Evolutionary conservation across 345 rosid species (phyloP).

Genomic region (Raphanus sativus): DNA sequence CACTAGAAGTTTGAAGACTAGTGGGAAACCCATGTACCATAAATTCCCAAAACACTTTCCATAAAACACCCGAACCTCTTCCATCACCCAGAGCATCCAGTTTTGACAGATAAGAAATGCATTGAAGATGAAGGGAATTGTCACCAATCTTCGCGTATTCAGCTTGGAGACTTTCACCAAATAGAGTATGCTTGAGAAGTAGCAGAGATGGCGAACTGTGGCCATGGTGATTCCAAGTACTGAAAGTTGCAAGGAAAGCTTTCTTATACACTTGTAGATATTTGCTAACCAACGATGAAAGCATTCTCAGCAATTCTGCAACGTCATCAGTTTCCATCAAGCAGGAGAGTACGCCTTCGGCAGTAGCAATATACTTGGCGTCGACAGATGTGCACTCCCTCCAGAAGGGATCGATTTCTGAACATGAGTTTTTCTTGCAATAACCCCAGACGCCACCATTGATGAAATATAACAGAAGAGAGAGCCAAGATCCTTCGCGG

Average conservation of each 20-base stretch:
- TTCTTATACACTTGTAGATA: conserved; percentile 59
- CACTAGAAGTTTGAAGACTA: conserved; percentile 59
- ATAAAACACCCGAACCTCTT: conserved; percentile 55
- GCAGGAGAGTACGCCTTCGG: conserved; percentile 57
- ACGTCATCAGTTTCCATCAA: conserved; percentile 55
- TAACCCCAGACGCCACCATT: conserved; percentile 58
- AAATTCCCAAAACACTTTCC: conserved; percentile 75
- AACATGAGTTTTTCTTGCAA: conserved; percentile 48
- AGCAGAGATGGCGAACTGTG: conserved; percentile 53
- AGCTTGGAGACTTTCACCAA: conserved; percentile 65
- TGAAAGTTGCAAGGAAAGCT: conserved; percentile 69
- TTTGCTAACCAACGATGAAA: conserved; percentile 62
- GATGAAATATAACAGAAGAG: conserved; percentile 64
- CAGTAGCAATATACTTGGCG: conserved; percentile 46
- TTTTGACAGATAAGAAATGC: conserved; percentile 52
- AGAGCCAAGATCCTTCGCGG: conserved; percentile 77
- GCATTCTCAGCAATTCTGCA: conserved; percentile 49
- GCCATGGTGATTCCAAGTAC: conserved; percentile 44
- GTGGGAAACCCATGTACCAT: conserved; percentile 88
- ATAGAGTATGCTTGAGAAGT: conserved; percentile 73
- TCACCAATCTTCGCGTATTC: conserved; percentile 64
- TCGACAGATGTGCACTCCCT: conserved; percentile 52
- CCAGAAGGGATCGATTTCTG: conserved; percentile 50
- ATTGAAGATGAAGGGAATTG: conserved; percentile 54
- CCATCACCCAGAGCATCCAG: conserved; percentile 59